phyloP scores from a whole-genome alignment of 2,329 filamentous ascomycete genomes.

The Whalleya microplaca region DNA sequence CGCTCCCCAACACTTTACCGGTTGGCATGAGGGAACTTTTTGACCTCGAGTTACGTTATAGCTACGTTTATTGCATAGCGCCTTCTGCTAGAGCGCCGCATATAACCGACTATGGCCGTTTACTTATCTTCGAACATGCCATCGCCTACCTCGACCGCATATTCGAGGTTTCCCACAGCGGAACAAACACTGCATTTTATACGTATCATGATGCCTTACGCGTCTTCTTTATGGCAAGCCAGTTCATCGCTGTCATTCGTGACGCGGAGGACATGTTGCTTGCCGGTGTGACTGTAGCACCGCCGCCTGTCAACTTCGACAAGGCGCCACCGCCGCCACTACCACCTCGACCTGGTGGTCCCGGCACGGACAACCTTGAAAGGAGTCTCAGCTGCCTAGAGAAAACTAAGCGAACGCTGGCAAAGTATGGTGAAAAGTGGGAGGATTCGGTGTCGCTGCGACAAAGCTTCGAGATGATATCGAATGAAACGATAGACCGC shows the following conservation, averaged over 20 bases:
- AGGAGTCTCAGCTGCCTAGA: slow-evolving; percentile 60
- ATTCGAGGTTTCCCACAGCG: slow-evolving; percentile 65
- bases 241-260: slow-evolving; percentile 64
- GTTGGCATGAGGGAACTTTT: slow-evolving; percentile 74
- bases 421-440: slow-evolving; percentile 63
- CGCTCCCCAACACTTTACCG: slow-evolving; percentile 69
- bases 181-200: slow-evolving; percentile 67
- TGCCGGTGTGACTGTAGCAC: slow-evolving; percentile 50
- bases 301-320: slow-evolving; percentile 48
- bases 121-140: slow-evolving; percentile 83
- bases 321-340: slow-evolving; percentile 57
- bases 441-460: slow-evolving; percentile 58
- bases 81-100: slow-evolving; percentile 75
- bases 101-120: slow-evolving; percentile 75
- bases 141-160: slow-evolving; percentile 81
- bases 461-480: slow-evolving; percentile 56
- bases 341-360: slow-evolving; percentile 47
- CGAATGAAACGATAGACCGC: slow-evolving; percentile 47
- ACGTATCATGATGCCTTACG: slow-evolving; percentile 88
- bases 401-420: slow-evolving; percentile 56
- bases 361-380: slow-evolving; percentile 54
- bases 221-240: slow-evolving; percentile 74
- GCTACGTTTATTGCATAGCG: slow-evolving; percentile 86
- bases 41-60: slow-evolving; percentile 87
- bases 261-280: slow-evolving; percentile 62